Percentiles rank a stretch among this genome's conserved stretches.
These are phyloP conservation scores for Strobilomyces dryophilus DNA, from an alignment of 768 basidiomycete species.

Conservation along the genomic window DNA sequence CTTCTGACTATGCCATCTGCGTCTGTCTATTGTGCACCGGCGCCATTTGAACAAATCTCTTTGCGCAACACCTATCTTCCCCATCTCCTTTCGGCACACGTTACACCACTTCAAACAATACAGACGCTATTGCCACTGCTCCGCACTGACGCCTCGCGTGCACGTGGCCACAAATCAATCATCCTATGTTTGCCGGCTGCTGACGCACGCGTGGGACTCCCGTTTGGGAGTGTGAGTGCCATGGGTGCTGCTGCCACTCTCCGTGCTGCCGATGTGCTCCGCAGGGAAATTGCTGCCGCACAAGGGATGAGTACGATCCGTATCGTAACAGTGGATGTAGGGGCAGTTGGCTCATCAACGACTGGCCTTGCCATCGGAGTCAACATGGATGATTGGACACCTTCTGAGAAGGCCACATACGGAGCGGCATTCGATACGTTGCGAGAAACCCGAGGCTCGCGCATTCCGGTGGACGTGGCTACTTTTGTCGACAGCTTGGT, in stretches of 20 bases:
- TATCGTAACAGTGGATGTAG: constrained; percentile 73
- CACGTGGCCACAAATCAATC: constrained; percentile 45
- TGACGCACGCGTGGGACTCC: constrained; percentile 70
- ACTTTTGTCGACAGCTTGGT: constrained; percentile 58
- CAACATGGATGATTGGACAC: constrained; percentile 68
- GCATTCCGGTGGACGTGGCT: constrained; percentile 54
- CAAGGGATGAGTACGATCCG: constrained; percentile 50
- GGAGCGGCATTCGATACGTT: constrained; percentile 61
- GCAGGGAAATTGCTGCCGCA: constrained; percentile 68
- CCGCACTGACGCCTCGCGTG: constrained; percentile 57
- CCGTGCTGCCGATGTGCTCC: constrained; percentile 67
- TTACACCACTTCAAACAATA: constrained; percentile 72
- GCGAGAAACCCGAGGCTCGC: constrained; percentile 37
- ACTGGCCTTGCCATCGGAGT: constrained; percentile 34
- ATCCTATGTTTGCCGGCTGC: constrained; percentile 73
- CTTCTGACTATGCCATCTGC: constrained; percentile 55
- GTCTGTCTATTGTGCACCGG: constrained; percentile 36
- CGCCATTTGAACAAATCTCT: constrained; percentile 69
- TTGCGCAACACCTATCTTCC: constrained; percentile 61
- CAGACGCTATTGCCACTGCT: constrained; percentile 75
- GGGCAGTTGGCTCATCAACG: constrained; percentile 38
- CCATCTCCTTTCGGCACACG: constrained; percentile 69
- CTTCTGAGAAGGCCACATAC: constrained; percentile 69
- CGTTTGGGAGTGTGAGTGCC: constrained; percentile 57
- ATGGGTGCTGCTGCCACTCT: constrained; percentile 76